A percentile compares a stretch with the other conserved stretches of the same genome.
These are phyloP conservation scores for Ceratocystis cacaofunesta DNA, from an alignment of 2,329 filamentous ascomycete genomes.

Conservation along the genomic window DNA sequence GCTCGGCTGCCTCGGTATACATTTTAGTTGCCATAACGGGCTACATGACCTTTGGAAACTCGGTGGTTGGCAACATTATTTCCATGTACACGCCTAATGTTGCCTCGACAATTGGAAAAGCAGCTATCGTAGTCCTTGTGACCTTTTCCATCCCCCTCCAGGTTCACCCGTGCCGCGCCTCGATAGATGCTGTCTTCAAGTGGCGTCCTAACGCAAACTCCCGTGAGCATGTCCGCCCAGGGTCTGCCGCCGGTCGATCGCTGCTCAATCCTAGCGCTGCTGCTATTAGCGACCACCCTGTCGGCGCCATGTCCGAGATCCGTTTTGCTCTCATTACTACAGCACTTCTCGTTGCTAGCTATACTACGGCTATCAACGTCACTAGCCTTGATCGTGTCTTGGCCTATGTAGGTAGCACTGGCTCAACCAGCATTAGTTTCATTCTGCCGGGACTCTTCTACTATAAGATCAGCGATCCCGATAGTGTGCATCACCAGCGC, in stretches of 20 bases:
- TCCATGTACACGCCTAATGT: slow-evolving; percentile 71
- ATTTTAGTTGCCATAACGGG: slow-evolving; percentile 86
- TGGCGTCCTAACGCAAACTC: slow-evolving; percentile 54
- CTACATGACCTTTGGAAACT: slow-evolving; percentile 88
- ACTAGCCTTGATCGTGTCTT: slow-evolving; percentile 79
- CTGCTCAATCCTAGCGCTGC: slow-evolving; percentile 29
- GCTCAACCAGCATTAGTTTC: slow-evolving; percentile 90
- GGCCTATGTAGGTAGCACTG: slow-evolving; percentile 88
- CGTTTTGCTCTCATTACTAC: slow-evolving; percentile 86
- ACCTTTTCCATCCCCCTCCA: slow-evolving; percentile 94
- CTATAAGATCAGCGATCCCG: slow-evolving; percentile 90
- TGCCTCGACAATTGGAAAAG: slow-evolving; percentile 80
- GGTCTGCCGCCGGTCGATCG: slow-evolving; percentile 29
- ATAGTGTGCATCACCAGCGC: slow-evolving; percentile 72
- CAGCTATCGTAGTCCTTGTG: slow-evolving; percentile 88
- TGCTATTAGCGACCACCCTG: slow-evolving; percentile 32
- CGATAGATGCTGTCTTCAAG: slow-evolving; percentile 80
- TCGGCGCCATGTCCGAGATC: slow-evolving; percentile 43
- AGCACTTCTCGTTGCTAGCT: slow-evolving; percentile 66
- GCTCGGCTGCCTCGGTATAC: slow-evolving; percentile 74
- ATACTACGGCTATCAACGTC: slow-evolving; percentile 80
- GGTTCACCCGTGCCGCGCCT: slow-evolving; percentile 91
- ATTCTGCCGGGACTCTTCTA: slow-evolving; percentile 94
- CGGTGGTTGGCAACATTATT: slow-evolving; percentile 82
- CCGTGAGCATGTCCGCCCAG: slow-evolving; percentile 26